phyloP scores from a whole-genome alignment of 768 basidiomycete species.

The Termitomyces sp. region DNA sequence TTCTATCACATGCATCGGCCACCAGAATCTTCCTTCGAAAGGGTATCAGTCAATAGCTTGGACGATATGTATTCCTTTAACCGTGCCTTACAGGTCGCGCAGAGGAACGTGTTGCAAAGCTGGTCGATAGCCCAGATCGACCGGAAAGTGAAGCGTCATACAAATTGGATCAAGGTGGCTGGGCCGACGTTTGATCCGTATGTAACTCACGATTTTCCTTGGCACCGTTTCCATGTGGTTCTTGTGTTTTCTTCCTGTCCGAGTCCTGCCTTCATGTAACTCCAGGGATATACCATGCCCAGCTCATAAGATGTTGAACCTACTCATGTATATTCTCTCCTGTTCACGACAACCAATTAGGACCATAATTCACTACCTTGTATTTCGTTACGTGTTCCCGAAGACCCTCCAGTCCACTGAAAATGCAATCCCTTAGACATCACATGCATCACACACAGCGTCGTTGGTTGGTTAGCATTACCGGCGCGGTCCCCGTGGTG shows the following conservation, averaged over 20 bases:
- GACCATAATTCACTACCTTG: background rate
- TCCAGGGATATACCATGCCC: background rate
- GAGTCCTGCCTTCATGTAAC: background rate
- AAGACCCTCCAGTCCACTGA: too few relatives aligned
- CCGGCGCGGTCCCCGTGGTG: too few relatives aligned
- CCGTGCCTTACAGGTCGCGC: conserved; percentile 56
- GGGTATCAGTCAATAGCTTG: conserved; percentile 41
- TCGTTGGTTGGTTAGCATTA: too few relatives aligned
- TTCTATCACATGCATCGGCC: conserved; percentile 86
- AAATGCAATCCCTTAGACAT: too few relatives aligned
- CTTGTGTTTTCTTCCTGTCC: background rate
- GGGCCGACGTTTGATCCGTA: conserved; percentile 69
- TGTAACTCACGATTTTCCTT: background rate
- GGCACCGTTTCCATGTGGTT: background rate
- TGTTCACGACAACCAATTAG: background rate
- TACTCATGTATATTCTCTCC: background rate
- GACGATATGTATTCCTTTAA: background rate
- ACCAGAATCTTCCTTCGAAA: conserved; percentile 87
- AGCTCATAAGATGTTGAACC: background rate
- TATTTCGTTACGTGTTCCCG: too few relatives aligned
- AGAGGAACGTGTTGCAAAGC: conserved; percentile 87
- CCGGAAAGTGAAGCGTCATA: conserved; percentile 92
- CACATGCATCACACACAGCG: too few relatives aligned
- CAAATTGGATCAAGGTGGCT: conserved; percentile 88
- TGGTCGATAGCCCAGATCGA: conserved; percentile 86